phyloP scores from a whole-genome alignment of 352 stramenopile genomes.

The Pythium biforme region DNA sequence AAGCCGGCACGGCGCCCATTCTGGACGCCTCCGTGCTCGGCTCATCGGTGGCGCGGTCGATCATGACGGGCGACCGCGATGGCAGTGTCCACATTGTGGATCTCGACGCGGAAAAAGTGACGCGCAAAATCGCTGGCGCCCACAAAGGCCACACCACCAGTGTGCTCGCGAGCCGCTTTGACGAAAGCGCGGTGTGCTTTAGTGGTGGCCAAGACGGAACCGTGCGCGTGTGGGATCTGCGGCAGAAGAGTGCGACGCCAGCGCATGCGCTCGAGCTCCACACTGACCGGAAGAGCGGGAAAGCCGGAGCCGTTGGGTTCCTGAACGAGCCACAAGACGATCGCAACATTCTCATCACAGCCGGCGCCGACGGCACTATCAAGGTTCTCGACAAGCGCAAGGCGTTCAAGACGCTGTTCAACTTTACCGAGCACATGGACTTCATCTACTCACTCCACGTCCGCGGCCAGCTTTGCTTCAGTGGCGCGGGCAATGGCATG shows the following conservation, averaged over 20 bases:
- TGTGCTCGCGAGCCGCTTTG: slow-evolving; percentile 40
- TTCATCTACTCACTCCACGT: slow-evolving; percentile 87
- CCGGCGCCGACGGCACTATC: slow-evolving; percentile 73
- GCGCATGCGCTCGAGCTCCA: slow-evolving; percentile 45
- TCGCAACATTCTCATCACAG: slow-evolving; percentile 56
- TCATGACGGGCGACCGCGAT: slow-evolving; percentile 65
- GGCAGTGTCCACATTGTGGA: slow-evolving; percentile 67
- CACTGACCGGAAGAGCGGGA: slow-evolving; percentile 52
- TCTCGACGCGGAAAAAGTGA: slow-evolving; percentile 43
- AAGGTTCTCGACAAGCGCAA: slow-evolving; percentile 74
- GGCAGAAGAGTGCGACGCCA: slow-evolving; percentile 35
- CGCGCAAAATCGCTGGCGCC: slow-evolving; percentile 37
- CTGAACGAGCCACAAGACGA: slow-evolving; percentile 46
- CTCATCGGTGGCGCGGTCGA: background rate
- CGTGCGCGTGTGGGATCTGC: slow-evolving; percentile 72
- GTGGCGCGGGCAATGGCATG: slow-evolving; percentile 81
- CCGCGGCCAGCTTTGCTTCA: slow-evolving; percentile 69
- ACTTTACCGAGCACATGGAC: slow-evolving; percentile 77
- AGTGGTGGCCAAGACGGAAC: slow-evolving; percentile 82
- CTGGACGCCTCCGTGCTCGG: slow-evolving; percentile 48
- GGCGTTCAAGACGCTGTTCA: slow-evolving; percentile 44
- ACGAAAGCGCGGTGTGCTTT: slow-evolving; percentile 33
- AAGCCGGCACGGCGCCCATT: slow-evolving; percentile 55
- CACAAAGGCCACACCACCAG: slow-evolving; percentile 71
- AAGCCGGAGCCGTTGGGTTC: slow-evolving; percentile 71